Percentiles rank a stretch among this genome's conserved stretches.
phyloP scores from a whole-genome alignment of 208 protist genomes.

The Polymyxa betae region DNA sequence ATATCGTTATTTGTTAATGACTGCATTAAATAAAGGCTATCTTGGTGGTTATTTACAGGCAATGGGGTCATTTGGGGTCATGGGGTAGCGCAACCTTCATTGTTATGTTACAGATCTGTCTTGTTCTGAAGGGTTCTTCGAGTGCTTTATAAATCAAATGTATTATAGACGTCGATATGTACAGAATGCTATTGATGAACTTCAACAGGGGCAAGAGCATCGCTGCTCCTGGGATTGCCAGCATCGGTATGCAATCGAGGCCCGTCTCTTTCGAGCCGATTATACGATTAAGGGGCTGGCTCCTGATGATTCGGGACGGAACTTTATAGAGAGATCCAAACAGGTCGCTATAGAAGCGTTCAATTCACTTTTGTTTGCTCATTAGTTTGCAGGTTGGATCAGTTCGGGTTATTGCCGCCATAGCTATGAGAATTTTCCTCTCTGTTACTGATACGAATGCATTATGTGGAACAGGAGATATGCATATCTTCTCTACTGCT shows the following conservation, averaged over 20 bases:
- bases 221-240: neutral
- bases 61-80: no score
- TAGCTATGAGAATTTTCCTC: neutral
- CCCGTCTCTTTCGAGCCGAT: neutral
- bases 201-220: no score
- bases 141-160: no score
- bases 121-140: no score
- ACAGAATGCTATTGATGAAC: no score
- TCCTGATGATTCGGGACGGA: neutral
- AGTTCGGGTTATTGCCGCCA: neutral
- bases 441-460: conserved; percentile 21
- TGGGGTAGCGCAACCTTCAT: no score
- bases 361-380: neutral
- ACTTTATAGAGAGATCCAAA: neutral
- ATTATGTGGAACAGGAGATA: neutral
- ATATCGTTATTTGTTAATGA: no score
- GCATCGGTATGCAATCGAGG: no score
- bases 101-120: no score
- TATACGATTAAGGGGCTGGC: neutral
- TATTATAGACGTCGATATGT: no score
- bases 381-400: neutral
- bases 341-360: neutral
- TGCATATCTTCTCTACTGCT: conserved; percentile 31
- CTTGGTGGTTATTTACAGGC: no score
- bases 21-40: no score